Evolutionary conservation across 106 monocot genomes (phyloP).

Genomic region (Xerophyta viscosa): DNA sequence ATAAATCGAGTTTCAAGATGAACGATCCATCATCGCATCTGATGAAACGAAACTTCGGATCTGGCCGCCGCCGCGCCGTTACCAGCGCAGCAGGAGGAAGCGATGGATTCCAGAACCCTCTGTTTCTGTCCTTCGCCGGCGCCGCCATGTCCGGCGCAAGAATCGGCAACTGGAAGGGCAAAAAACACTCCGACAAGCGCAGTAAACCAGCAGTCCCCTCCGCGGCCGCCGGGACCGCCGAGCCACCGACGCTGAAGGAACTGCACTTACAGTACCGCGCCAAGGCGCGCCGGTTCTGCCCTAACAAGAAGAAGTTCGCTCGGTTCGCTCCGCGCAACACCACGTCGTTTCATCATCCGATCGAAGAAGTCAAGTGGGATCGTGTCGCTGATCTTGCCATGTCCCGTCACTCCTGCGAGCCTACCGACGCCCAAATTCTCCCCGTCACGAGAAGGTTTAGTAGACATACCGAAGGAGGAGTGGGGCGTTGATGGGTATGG

Average conservation of each 20-base stretch:
- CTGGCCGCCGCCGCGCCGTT: conserved; percentile 54
- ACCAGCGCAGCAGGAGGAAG: conserved; percentile 35
- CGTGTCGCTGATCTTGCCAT: conserved; percentile 79
- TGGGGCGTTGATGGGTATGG: conserved; percentile 99
- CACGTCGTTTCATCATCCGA: conserved; percentile 90
- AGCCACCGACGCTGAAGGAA: conserved; percentile 66
- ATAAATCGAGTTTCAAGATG: too few species aligned
- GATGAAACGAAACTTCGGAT: conserved; percentile 46
- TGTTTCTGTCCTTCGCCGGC: conserved; percentile 17
- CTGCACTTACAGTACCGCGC: conserved; percentile 78
- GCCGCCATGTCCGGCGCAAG: conserved; percentile 17
- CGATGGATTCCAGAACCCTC: conserved; percentile 38
- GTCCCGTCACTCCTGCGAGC: conserved; percentile 84
- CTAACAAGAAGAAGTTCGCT: conserved; percentile 61
- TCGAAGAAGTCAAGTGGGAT: conserved; percentile 92
- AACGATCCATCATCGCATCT: conserved; percentile 57
- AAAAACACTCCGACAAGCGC: conserved; percentile 39
- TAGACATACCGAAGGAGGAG: conserved; percentile 99
- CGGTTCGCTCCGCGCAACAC: conserved; percentile 88
- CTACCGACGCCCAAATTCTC: conserved; percentile 90
- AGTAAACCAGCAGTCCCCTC: too few species aligned
- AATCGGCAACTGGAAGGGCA: conserved; percentile 53
- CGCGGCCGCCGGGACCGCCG: conserved; percentile 6
- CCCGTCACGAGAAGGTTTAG: conserved; percentile 70
- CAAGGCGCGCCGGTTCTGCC: conserved; percentile 80